Percentiles rank a stretch among this genome's conserved stretches.
Conservation (phyloP, 352 stramenopile species). For the Phytophthora quininea region DNA sequence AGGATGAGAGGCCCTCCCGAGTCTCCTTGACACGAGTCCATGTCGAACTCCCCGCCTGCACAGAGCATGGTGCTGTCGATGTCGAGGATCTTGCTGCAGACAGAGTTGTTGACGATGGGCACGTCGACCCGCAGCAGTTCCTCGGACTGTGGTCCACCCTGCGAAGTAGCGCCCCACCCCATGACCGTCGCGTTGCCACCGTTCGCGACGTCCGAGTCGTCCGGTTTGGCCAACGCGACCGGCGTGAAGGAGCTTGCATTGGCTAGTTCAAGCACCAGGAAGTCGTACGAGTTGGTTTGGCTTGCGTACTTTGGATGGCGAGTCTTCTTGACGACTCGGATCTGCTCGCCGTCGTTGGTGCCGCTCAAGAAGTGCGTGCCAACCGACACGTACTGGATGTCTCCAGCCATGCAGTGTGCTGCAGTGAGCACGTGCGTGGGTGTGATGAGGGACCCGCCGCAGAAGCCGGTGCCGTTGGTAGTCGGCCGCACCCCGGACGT, state of each 20-base stretch:
- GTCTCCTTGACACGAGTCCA: conserved; percentile 72
- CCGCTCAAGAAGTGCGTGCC: conserved; percentile 60
- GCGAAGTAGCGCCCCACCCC: conserved; percentile 40
- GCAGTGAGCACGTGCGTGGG: conserved; percentile 67
- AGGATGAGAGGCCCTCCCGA: conserved; percentile 51
- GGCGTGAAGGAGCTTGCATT: conserved; percentile 40
- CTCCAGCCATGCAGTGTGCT: conserved; percentile 55
- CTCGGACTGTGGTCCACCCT: conserved; percentile 26
- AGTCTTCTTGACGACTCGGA: conserved; percentile 54
- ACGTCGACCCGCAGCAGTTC: conserved; percentile 51
- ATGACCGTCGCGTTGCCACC: conserved; percentile 47
- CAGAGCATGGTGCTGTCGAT: conserved; percentile 64
- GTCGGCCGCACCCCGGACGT: conserved; percentile 46
- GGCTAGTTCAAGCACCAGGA: conserved; percentile 61
- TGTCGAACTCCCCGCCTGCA: conserved; percentile 46
- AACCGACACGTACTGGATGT: conserved; percentile 57
- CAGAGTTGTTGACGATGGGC: conserved; percentile 48
- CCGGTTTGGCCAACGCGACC: conserved; percentile 35
- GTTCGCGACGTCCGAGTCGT: conserved; percentile 28
- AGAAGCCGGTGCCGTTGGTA: conserved; percentile 45
- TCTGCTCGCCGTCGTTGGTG: conserved; percentile 46
- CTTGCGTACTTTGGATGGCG: conserved; percentile 54
- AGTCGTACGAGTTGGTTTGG: conserved; percentile 55
- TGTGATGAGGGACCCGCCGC: conserved; percentile 69
- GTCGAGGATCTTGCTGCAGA: conserved; percentile 40